Conservation (phyloP, 495 filamentous ascomycete genomes). For the Talaromyces adpressus region DNA sequence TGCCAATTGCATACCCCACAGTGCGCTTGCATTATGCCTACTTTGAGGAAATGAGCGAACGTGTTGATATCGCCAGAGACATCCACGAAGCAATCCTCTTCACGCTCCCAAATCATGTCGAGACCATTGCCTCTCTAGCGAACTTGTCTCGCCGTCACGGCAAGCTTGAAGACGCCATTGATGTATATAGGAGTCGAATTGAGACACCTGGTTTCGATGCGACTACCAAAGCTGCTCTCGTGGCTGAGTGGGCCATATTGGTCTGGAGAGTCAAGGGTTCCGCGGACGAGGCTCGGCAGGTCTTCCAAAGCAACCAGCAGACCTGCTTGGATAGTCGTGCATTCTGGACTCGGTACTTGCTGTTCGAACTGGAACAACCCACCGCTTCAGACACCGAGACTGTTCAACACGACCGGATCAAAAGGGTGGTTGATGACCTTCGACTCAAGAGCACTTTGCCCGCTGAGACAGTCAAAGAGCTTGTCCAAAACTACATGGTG, state of each 20-base stretch:
- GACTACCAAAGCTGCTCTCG: constrained; percentile 77
- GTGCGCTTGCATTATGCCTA: constrained; percentile 87
- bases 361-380: constrained; percentile 86
- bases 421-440: constrained; percentile 73
- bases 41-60: constrained; percentile 80
- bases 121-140: constrained; percentile 83
- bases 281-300: constrained; percentile 74
- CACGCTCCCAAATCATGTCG: constrained; percentile 64
- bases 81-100: constrained; percentile 78
- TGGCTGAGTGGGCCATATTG: constrained; percentile 82
- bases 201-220: constrained; percentile 64
- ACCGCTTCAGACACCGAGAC: constrained; percentile 58
- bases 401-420: constrained; percentile 65
- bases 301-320: constrained; percentile 76
- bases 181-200: constrained; percentile 74
- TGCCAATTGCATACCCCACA: constrained; percentile 72
- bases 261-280: constrained; percentile 89
- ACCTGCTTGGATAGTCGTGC: constrained; percentile 81
- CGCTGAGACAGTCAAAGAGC: constrained; percentile 60
- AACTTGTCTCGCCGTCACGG: constrained; percentile 78
- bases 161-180: constrained; percentile 81
- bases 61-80: constrained; percentile 69
- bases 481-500: constrained; percentile 71
- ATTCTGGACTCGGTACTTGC: constrained; percentile 88
- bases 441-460: constrained; percentile 67